Base-by-base conservation (phyloP, 768 basidiomycete genomes). In the Phanerochaete carnosa region DNA sequence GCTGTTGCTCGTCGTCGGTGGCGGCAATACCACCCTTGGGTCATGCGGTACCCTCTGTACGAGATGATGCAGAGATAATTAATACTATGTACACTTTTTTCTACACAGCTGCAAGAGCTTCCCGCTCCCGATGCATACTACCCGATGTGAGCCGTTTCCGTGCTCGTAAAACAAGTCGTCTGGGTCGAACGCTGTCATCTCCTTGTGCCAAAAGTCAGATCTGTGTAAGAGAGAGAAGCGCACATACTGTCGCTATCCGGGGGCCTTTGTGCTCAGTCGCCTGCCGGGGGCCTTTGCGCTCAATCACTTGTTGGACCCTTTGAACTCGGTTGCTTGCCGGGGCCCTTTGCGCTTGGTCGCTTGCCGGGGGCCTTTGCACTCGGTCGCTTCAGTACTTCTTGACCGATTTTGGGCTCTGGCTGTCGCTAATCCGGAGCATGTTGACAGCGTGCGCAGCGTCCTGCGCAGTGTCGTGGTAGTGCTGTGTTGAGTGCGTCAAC, bases 331-430 rank as follows among this genome's bases (percentile, higher is more conserved):
- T n/a, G n/a, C n/a, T n/a, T n/a, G n/a, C n/a, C n/a, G n/a, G n/a
- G n/a, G n/a, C n/a, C n/a, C n/a, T n/a, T n/a, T n/a, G n/a, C n/a
- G n/a, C n/a, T n/a, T 65, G 78, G 82, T 65, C 91, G 81, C 76
- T 96, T 97, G 19, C 94, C 94, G 1, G 95, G 80, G 3, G 94
- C 93, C 71, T 95, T 97, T 35, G 83, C 89, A 70, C 92, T 94
- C 0, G 91, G 94, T 64, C 80, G 79, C 12, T 79, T 67, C 57
- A 62, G 15, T 79, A 77, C 5, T 60, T 68, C 16, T 65, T 68
- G 12, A 65, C 62, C 12, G 43, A 46, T 8, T 63, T 66, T 28
- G 58, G 57, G 51, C 39, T 57, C 60, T 65, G 53, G 26, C 66
- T 62, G 16, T 72, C 68, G 55, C 71, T 67, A 51, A 75, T 64